A percentile compares a stretch with the other conserved stretches of the same genome.
Conservation (phyloP, 176 grass and related monocot species). For the Microstegium vimineum region DNA sequence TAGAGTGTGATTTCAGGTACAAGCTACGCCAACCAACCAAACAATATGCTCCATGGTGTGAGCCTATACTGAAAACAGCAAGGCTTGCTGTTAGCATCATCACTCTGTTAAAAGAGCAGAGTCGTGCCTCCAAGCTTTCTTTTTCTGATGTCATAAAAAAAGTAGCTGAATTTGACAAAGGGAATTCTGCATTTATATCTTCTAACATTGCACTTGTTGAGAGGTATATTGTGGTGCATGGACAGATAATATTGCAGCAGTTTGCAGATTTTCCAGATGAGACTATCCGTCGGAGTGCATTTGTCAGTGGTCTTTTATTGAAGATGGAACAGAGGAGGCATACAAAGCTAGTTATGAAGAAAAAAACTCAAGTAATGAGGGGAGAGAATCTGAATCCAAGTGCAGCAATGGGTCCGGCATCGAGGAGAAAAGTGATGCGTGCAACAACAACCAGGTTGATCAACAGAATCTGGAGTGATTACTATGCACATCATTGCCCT, state of each 20-base stretch:
- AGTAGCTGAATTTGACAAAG: conserved; percentile 70
- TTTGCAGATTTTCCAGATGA: conserved; percentile 94
- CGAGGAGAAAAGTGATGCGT: conserved; percentile 83
- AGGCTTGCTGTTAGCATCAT: conserved; percentile 88
- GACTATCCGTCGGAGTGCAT: conserved; percentile 78
- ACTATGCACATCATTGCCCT: conserved; percentile 85
- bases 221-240: conserved; percentile 89
- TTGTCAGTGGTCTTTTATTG: conserved; percentile 71
- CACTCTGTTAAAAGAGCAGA: conserved; percentile 88
- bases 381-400: conserved; percentile 84
- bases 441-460: conserved; percentile 84
- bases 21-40: conserved; percentile 79
- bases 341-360: conserved; percentile 88
- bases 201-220: conserved; percentile 65
- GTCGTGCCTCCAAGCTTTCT: conserved; percentile 80
- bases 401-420: conserved; percentile 62
- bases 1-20: conserved; percentile 74
- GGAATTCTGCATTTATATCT: conserved; percentile 61
- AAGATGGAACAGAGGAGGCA: conserved; percentile 87
- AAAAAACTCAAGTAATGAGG: conserved; percentile 55
- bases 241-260: conserved; percentile 94
- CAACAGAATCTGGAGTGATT: conserved; percentile 84
- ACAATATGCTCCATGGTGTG: conserved; percentile 88
- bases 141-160: conserved; percentile 82
- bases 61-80: conserved; percentile 90